A percentile compares a stretch with the other conserved stretches of the same genome.
These are phyloP conservation scores for Puccinia polysora DNA, from an alignment of 1,284 basidiomycete species.

Conservation along the genomic window DNA sequence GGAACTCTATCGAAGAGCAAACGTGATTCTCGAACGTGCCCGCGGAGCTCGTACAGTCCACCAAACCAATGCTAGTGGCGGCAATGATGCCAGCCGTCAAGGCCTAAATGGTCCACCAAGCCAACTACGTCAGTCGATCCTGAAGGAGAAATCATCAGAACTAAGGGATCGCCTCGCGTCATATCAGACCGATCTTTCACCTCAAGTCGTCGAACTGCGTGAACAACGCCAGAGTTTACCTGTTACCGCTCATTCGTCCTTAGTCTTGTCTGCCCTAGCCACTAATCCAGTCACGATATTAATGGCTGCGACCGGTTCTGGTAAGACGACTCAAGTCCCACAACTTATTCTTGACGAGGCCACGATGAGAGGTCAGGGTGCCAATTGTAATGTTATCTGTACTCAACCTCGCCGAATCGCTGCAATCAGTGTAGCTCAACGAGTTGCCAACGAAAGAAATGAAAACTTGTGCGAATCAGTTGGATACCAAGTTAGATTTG, in stretches of 20 bases:
- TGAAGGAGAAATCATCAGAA: slow-evolving; percentile 28
- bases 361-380: slow-evolving; percentile 72
- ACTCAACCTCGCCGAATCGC: slow-evolving; percentile 90
- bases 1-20: slow-evolving; percentile 56
- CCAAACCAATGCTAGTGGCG: slow-evolving; percentile 60
- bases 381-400: slow-evolving; percentile 83
- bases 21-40: slow-evolving; percentile 48
- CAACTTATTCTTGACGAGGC: slow-evolving; percentile 84
- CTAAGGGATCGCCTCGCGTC: neutral
- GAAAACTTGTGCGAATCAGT: slow-evolving; percentile 67
- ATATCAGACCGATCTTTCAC: neutral
- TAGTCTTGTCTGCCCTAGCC: slow-evolving; percentile 63
- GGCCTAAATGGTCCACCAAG: neutral
- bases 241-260: slow-evolving; percentile 46
- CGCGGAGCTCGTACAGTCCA: slow-evolving; percentile 65
- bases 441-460: slow-evolving; percentile 83
- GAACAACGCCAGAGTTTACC: slow-evolving; percentile 44
- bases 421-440: slow-evolving; percentile 85
- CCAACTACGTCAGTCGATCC: neutral
- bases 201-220: slow-evolving; percentile 11
- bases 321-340: slow-evolving; percentile 93
- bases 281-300: slow-evolving; percentile 82
- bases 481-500: slow-evolving; percentile 91
- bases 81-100: slow-evolving; percentile 15
- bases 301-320: slow-evolving; percentile 92